Base-by-base conservation (phyloP, 306 rosid genomes). In the Cicer judaicum region DNA sequence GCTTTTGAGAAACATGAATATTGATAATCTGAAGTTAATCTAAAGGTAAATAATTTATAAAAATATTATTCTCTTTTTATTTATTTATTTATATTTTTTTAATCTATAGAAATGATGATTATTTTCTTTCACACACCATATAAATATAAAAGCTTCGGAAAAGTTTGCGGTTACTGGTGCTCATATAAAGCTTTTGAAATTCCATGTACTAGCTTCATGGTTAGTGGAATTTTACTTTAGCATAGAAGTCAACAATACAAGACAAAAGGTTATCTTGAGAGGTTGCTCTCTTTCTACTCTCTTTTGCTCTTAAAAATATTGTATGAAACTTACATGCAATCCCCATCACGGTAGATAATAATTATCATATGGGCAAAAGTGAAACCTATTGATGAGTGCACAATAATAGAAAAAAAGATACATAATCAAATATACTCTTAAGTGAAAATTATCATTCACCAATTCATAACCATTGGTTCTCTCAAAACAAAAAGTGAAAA, bases 181-280 rank as follows among this genome's bases (percentile, higher is more conserved):
- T 24, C 34, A 24, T 84, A 46, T 57, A 72, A 70, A 75, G 85
- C 79, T 24, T 83, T 73, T 63, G 55, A 79, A 85, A 72, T 39
- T 79, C 39, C 18, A 64, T 76, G 82, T 83, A 83, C 34, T 24
- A 24, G 34, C 81, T 85, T 64, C 67, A 12, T 71, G 44, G 64
- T 60, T 77, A 86, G 92, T 90, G 98, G 91, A 85, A 77, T 72
- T 82, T 70, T 15, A 84, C 85, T 87, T 81, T 92, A 75, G 59
- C 42, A 61, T n/a, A 34, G 13, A 85, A 80, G 92, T 88, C 94
- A 92, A 90, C 92, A 84, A 60, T 80, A 88, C 75, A 75, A 79
- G 87, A 93, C 86, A 84, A 81, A 74, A 16, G 53, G 69, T 54
- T 70, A 19, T 56, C 13, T 6, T 52, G 44, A 57, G 72, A 64